Evolutionary conservation across 2,329 filamentous ascomycete species (phyloP).

Genomic region (Chrysosporium queenslandicum): DNA sequence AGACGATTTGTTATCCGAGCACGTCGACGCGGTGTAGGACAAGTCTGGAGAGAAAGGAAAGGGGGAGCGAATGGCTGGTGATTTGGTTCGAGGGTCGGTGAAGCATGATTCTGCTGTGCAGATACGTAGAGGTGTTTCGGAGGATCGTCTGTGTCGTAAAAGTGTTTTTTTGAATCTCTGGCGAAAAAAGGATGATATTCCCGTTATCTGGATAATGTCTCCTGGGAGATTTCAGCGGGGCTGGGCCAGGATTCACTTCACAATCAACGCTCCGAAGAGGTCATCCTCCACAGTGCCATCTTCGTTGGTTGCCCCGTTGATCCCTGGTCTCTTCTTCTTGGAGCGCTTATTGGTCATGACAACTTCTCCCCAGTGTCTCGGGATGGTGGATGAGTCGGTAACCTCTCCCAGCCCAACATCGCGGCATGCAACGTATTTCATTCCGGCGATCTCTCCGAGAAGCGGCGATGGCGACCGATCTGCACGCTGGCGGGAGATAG

Average conservation of each 20-base stretch:
- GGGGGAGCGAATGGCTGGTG: neutral
- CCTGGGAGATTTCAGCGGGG: neutral
- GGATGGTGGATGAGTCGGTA: constrained; percentile 21
- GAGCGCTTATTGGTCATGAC: constrained; percentile 33
- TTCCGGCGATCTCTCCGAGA: constrained; percentile 15
- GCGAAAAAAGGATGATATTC: too few species aligned
- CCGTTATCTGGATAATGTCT: too few species aligned
- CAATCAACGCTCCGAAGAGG: constrained; percentile 35
- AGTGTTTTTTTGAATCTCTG: too few species aligned
- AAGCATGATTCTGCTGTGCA: too few species aligned
- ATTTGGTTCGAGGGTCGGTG: neutral
- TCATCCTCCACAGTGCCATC: constrained; percentile 22
- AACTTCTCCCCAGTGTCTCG: constrained; percentile 38
- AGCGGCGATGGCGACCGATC: constrained; percentile 13
- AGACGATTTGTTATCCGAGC: too few species aligned
- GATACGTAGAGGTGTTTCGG: neutral
- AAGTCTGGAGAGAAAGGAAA: neutral
- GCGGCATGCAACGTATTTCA: constrained; percentile 17
- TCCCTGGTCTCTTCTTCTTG: constrained; percentile 19
- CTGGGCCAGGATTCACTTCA: constrained; percentile 14
- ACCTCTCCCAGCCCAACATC: constrained; percentile 4
- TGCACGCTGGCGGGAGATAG: constrained; percentile 13
- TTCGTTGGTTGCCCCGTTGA: neutral
- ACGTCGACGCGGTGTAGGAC: too few species aligned
- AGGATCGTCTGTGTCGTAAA: too few species aligned